Base-by-base conservation (phyloP, 257 asterid species). In the Salvia splendens region DNA sequence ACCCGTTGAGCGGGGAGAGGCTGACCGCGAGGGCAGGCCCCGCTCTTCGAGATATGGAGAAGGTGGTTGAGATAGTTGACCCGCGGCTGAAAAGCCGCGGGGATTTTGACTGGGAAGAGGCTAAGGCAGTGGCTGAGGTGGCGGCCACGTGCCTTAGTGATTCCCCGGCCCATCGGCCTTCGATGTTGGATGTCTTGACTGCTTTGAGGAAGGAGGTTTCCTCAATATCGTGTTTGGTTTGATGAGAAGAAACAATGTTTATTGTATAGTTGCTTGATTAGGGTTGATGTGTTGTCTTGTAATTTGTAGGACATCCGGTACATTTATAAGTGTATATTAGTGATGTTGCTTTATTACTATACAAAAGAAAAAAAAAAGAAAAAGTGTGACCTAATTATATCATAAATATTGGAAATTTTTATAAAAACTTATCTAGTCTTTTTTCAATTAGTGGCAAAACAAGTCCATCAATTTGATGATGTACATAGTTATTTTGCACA, bases 41-140 rank as follows among this genome's bases (percentile, higher is more conserved):
- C 1, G 15, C 74, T 61, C 32, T 82, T 33, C 55, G 67, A 32
- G 75, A 80, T 51, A 40, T 57, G 3, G 78, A 80, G 5, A 82
- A 69, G 77, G 82, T 79, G 30, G 77, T 53, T 8, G 87, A 74
- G 61, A 72, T 82, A 73, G 59, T 81, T 43, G 94, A 88, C 68
- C 77, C 82, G 10, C 68, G 82, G n/a, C 83, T 88, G 4, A 14
- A n/a, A 4, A 73, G 81, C 38, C 73, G 58, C 12, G 9, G 33
- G 5, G 65, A 60, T 5, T 67, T 75, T 47, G 76, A 77, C 56
- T 43, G 81, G 45, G 86, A 84, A 49, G 89, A 88, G 55, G 77
- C 64, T 8, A 70, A 45, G 53, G 65, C 69, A 7, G 41, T 67
- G 63, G 80, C 66, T 15, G 71, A 64, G 0, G 7, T 71, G 0